Conservation (phyloP, 495 filamentous ascomycete genomes). For the Annulohypoxylon nitens region DNA sequence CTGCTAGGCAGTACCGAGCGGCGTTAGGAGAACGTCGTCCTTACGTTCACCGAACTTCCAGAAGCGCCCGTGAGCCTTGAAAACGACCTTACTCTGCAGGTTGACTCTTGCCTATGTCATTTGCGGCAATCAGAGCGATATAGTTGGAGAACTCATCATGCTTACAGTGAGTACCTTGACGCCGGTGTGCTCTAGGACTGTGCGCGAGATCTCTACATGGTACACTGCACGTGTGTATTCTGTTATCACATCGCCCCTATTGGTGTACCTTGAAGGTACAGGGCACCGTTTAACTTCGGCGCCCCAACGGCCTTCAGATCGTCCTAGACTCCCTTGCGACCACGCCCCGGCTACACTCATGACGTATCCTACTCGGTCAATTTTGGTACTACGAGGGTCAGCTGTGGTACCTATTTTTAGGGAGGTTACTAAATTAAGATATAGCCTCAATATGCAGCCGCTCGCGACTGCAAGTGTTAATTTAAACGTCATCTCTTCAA, state of each 20-base stretch:
- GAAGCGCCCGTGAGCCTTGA: constrained; percentile 33
- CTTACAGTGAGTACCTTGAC: constrained; percentile 16
- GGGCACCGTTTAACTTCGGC: constrained; percentile 25
- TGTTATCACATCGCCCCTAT: constrained; percentile 40
- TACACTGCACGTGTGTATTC: constrained; percentile 35
- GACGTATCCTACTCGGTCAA: constrained; percentile 28
- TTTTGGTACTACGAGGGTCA: constrained; percentile 38
- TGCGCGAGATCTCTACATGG: constrained; percentile 30
- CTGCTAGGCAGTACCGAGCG: constrained; percentile 7
- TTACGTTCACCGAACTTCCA: constrained; percentile 35
- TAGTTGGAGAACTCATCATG: constrained; percentile 1
- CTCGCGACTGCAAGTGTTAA: constrained; percentile 44
- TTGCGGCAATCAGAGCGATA: constrained; percentile 11
- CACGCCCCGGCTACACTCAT: constrained; percentile 33
- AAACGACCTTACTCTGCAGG: constrained; percentile 11
- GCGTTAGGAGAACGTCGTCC: constrained; percentile 15
- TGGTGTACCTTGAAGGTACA: constrained; percentile 35
- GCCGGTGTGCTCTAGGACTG: constrained; percentile 18
- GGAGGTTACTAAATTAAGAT: constrained; percentile 49
- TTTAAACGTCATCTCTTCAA: constrained; percentile 48
- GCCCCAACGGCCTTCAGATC: constrained; percentile 35
- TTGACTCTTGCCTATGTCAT: constrained; percentile 1
- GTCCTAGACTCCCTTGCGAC: constrained; percentile 28
- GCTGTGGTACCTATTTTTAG: constrained; percentile 45
- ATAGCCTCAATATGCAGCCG: constrained; percentile 51